Evolutionary conservation across 352 stramenopile species (phyloP).

Genomic region (Aphanomyces invadans): DNA sequence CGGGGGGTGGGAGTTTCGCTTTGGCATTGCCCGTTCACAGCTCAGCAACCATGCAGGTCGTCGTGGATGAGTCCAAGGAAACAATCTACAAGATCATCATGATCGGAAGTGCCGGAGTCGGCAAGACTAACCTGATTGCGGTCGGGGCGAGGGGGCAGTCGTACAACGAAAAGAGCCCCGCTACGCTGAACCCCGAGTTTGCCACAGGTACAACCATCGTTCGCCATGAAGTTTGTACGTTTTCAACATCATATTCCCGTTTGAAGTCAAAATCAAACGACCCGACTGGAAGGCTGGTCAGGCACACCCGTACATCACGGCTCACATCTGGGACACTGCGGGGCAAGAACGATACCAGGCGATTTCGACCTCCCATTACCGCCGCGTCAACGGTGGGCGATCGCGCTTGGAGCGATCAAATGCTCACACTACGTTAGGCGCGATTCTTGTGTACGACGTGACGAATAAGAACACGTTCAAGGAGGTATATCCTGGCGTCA

Average conservation of each 20-base stretch:
- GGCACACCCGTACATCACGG: constrained; percentile 52
- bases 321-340: constrained; percentile 63
- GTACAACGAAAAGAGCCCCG: constrained; percentile 43
- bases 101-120: constrained; percentile 50
- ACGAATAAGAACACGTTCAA: constrained; percentile 57
- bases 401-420: background rate
- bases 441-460: constrained; percentile 62
- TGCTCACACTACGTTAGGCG: constrained; percentile 28
- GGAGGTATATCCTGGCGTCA: constrained; percentile 45
- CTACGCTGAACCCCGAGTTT: constrained; percentile 55
- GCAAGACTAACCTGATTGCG: constrained; percentile 54
- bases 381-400: constrained; percentile 41
- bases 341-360: constrained; percentile 65
- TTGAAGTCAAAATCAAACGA: constrained; percentile 57
- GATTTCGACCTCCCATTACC: constrained; percentile 67
- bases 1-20: background rate
- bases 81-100: constrained; percentile 55
- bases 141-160: constrained; percentile 48
- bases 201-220: constrained; percentile 34
- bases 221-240: background rate
- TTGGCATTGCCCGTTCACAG: background rate
- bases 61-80: background rate
- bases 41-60: constrained; percentile 14
- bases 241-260: too few relatives aligned
- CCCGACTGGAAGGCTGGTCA: constrained; percentile 65